Evolutionary conservation across 352 stramenopile genomes (phyloP).

Genomic region (Plasmopara muralis): DNA sequence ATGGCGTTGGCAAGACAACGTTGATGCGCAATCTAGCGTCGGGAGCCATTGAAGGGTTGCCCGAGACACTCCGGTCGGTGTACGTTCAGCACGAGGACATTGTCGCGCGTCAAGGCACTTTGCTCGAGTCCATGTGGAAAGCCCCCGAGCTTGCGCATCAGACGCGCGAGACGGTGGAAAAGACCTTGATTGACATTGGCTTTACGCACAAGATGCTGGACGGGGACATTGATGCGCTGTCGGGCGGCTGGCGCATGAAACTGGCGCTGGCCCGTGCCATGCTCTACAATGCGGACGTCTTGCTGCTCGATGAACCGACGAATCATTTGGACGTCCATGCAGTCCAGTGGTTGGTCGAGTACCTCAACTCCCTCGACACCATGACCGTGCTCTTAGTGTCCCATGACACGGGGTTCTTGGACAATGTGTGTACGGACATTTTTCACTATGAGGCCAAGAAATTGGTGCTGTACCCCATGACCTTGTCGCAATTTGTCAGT

Average conservation of each 20-base stretch:
- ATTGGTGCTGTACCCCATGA: slow-evolving; percentile 89
- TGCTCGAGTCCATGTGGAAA: slow-evolving; percentile 59
- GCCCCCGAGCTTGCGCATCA: slow-evolving; percentile 73
- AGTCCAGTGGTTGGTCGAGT: slow-evolving; percentile 96
- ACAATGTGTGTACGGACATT: slow-evolving; percentile 96
- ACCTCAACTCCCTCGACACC: slow-evolving; percentile 91
- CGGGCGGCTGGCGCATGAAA: slow-evolving; percentile 97
- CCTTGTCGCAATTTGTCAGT: slow-evolving; percentile 85
- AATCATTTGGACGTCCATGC: slow-evolving; percentile 96
- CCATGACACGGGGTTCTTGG: slow-evolving; percentile 95
- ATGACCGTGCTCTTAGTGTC: slow-evolving; percentile 96
- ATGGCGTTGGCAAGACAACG: slow-evolving; percentile 96
- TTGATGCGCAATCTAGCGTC: slow-evolving; percentile 90
- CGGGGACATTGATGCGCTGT: slow-evolving; percentile 90
- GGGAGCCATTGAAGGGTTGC: slow-evolving; percentile 88
- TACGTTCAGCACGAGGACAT: slow-evolving; percentile 97
- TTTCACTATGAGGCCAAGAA: slow-evolving; percentile 95
- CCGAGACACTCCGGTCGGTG: slow-evolving; percentile 89
- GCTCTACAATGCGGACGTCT: slow-evolving; percentile 93
- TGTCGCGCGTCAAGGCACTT: slow-evolving; percentile 74
- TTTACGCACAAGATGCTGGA: slow-evolving; percentile 92
- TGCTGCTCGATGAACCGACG: slow-evolving; percentile 93
- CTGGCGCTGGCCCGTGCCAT: slow-evolving; percentile 91
- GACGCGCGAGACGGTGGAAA: slow-evolving; percentile 64
- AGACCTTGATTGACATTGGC: slow-evolving; percentile 84